Conservation (phyloP, 129 eudicot species). For the Lactuca sativa region DNA sequence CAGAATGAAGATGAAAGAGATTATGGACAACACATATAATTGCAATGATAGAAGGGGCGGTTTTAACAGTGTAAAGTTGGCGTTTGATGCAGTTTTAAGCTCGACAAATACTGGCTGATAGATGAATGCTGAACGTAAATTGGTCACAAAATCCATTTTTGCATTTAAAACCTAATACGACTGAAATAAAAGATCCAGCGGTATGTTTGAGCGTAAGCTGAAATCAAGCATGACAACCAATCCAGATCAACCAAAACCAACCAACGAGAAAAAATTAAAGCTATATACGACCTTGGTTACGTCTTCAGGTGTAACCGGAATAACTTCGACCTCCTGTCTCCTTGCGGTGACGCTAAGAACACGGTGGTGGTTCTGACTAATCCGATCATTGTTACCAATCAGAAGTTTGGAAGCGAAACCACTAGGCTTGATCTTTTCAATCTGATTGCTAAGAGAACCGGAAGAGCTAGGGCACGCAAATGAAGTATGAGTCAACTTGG, state of each 20-base stretch:
- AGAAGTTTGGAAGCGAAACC: conserved; percentile 39
- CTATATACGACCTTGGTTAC: conserved; percentile 46
- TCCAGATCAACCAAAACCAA: not conserved
- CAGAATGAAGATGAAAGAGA: not conserved
- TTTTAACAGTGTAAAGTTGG: not conserved
- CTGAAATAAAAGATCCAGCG: conserved; percentile 6
- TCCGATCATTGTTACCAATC: conserved; percentile 24
- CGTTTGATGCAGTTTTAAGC: not conserved
- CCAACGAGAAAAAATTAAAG: not conserved
- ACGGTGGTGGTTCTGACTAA: conserved; percentile 16
- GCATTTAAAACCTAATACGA: not conserved
- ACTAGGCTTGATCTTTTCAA: conserved; percentile 48
- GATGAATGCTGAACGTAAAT: not conserved
- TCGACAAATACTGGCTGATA: not conserved
- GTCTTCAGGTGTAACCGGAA: conserved; percentile 84
- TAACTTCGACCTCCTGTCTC: conserved; percentile 51
- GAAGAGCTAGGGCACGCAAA: conserved; percentile 39
- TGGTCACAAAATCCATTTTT: not conserved
- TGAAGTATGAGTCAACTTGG: conserved; percentile 42
- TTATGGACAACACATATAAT: not conserved
- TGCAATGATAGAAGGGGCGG: not conserved
- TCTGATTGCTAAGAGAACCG: conserved; percentile 29
- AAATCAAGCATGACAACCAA: conserved; percentile 9
- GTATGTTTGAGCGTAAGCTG: not conserved
- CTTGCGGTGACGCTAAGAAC: conserved; percentile 38